phyloP scores from a whole-genome alignment of 2,329 filamentous ascomycete species.

The Claviceps spartinae region DNA sequence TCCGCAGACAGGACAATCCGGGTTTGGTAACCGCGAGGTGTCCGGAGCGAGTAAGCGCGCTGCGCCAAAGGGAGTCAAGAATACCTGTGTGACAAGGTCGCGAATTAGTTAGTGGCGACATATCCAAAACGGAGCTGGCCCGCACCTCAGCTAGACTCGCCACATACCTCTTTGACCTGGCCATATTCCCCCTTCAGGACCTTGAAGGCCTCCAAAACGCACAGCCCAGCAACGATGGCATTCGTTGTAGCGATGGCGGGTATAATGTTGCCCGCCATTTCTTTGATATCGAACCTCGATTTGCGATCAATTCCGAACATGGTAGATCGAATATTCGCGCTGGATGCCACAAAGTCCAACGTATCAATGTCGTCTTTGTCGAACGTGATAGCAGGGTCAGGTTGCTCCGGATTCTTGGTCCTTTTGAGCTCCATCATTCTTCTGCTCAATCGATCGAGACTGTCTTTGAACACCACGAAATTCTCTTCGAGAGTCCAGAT shows the following conservation, averaged over 20 bases:
- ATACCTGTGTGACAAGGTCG: slow-evolving; percentile 39
- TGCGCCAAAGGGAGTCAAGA: slow-evolving; percentile 55
- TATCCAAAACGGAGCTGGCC: not conserved
- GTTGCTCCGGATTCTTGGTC: slow-evolving; percentile 29
- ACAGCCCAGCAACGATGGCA: slow-evolving; percentile 85
- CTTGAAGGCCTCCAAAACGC: slow-evolving; percentile 86
- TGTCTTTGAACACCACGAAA: slow-evolving; percentile 74
- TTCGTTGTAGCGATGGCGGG: slow-evolving; percentile 97
- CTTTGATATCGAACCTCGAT: slow-evolving; percentile 93
- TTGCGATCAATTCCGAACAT: slow-evolving; percentile 82
- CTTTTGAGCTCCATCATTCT: slow-evolving; percentile 54
- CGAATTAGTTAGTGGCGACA: slow-evolving; percentile 4
- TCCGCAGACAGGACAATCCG: slow-evolving; percentile 71
- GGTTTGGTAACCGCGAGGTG: slow-evolving; percentile 52
- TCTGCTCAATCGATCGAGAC: slow-evolving; percentile 61
- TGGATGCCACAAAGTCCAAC: slow-evolving; percentile 83
- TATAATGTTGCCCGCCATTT: slow-evolving; percentile 99
- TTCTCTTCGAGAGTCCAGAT: slow-evolving; percentile 77
- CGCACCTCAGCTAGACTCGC: not conserved
- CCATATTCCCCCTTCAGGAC: slow-evolving; percentile 60
- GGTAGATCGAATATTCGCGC: slow-evolving; percentile 75
- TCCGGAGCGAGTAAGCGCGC: slow-evolving; percentile 47
- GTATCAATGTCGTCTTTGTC: slow-evolving; percentile 97
- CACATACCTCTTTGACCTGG: slow-evolving; percentile 57
- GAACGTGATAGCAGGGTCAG: slow-evolving; percentile 61